phyloP scores from a whole-genome alignment of 176 grass and related monocot species.

The Ensete glaucum region DNA sequence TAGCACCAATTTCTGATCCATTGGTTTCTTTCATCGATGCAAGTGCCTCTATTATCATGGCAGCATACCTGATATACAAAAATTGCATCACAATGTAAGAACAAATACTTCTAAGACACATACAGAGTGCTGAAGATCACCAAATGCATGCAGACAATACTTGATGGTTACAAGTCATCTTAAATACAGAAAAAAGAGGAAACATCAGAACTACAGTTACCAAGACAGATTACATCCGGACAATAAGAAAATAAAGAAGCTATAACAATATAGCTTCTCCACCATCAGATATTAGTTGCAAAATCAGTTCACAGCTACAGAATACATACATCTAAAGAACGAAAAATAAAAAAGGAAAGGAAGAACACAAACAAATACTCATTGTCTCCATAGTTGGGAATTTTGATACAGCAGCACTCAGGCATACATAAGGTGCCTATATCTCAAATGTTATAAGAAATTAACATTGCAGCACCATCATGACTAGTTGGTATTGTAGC shows the following conservation, averaged over 20 bases:
- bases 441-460: background rate
- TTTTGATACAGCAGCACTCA: background rate
- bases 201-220: background rate
- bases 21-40: constrained; percentile 59
- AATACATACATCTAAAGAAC: background rate
- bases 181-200: too few relatives aligned
- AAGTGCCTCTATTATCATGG: constrained; percentile 77
- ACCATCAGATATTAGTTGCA: too few relatives aligned
- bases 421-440: background rate
- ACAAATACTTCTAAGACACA: background rate
- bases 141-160: too few relatives aligned
- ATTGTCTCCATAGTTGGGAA: too few relatives aligned
- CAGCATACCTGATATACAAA: constrained; percentile 48
- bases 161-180: too few relatives aligned
- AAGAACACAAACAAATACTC: background rate
- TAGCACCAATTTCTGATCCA: constrained; percentile 54
- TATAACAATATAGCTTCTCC: too few relatives aligned
- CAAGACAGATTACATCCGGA: background rate
- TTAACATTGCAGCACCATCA: background rate
- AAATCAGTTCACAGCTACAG: too few relatives aligned
- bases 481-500: too few relatives aligned
- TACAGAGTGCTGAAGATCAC: too few relatives aligned
- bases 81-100: constrained; percentile 19
- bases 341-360: background rate
- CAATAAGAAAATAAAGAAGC: background rate